Base-by-base conservation (phyloP, 768 basidiomycete genomes). In the Psilocybe cyanescens region DNA sequence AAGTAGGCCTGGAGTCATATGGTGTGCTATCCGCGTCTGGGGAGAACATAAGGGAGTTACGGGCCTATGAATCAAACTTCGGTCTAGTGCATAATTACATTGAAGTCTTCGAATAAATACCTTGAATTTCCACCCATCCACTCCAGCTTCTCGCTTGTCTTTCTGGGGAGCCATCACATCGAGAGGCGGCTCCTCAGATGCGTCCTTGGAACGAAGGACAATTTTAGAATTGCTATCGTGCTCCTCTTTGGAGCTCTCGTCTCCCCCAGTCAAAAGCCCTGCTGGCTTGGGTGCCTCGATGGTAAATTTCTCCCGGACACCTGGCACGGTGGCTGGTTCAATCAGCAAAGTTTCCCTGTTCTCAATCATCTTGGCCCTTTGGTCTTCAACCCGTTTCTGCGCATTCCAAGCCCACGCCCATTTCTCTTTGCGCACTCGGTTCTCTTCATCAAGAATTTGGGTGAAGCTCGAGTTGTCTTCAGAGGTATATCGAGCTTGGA, bases 381-480 rank as follows among this genome's bases (percentile, higher is more conserved):
- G 87, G 55, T 76, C 79, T 64, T 92, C 90, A 1, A 95, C 95
- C 68, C 85, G 79, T 73, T 77, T 81, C 80, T 99, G 95, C 6
- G 95, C 95, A 45, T 94, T 90, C 88, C 91, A 99, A 2, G 96
- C 97, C 97, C 97, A 99, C 0, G 77, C 86, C 81, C 89, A 94
- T 72, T 79, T 87, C 71, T 93, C 91, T 71, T 87, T 88, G 61
- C 95, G 82, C 67, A 83, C 82, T 73, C 81, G 78, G 71, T 99
- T 99, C 80, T 98, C 97, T 57, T 90, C 87, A 60, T 95, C 87
- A 57, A 99, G 76, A 61, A 99, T 96, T 64, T 93, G 83, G 8
- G 95, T 94, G 72, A 99, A 99, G 61, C 95, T 97, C 4, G 96
- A 88, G 73, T 99, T 99, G 75, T 99, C 97, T 71, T 98, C 95